Base-by-base conservation (phyloP, 2,329 filamentous ascomycete genomes). In the Triangularia setosa region DNA sequence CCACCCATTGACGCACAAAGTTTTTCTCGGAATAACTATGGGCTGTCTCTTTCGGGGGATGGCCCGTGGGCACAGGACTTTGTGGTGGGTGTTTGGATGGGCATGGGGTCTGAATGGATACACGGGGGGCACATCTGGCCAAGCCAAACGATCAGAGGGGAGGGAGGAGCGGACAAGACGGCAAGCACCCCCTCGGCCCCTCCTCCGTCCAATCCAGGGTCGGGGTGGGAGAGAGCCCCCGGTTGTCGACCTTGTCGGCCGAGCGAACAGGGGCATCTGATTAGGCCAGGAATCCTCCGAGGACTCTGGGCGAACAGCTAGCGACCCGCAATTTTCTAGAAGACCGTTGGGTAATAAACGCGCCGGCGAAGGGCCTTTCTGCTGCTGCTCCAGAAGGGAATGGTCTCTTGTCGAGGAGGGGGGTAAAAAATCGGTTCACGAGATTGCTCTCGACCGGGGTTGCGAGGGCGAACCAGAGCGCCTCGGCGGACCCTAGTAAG, bases 241-340 rank as follows among this genome's bases (percentile, higher is more conserved):
- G 65, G 62, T 59, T 53, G 55, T 60, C 52, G 52, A 63, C 74
- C 75, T 74, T 76, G 73, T 72, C 70, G 69, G 74, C 74, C 72
- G 73, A 73, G 61, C 35, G 70, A 75, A 74, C 75, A 76, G 72
- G 75, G 74, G 73, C 71, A 72, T 73, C 73, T 77, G 75, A 79
- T 79, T 77, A 77, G 76, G 75, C 73, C 74, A 75, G 78, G 75
- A 80, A 80, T 78, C 75, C 77, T 81, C 78, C 79, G 79, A 80
- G 69, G 70, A 69, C 73, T 62, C 60, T 74, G 75, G 69, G 73
- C 71, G 71, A 71, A 70, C 69, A 64, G 59, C 61, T 68, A 71
- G 65, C 69, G 79, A 72, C 77, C 79, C 79, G 76, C 77, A 78
- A 74, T 76, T 78, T 77, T 78, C 75, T 77, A 78, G 75, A 79